Conservation (phyloP, 179 eudicot species). For the Drosera spatulata region DNA sequence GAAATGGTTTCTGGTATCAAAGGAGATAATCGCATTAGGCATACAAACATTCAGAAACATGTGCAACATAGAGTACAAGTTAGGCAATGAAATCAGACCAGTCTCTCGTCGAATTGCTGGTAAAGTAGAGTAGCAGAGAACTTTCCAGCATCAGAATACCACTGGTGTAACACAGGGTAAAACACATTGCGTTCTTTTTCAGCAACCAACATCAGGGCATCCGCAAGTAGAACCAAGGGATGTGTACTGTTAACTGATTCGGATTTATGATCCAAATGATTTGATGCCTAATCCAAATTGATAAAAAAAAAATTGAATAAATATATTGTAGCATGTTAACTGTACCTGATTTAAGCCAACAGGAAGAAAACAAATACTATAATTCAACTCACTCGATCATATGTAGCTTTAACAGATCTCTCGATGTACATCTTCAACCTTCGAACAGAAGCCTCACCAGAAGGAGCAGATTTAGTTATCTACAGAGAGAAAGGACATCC, state of each 20-base stretch:
- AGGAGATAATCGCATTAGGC: constrained; percentile 1
- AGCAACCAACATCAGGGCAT: constrained; percentile 43
- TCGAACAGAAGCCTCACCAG: constrained; percentile 18
- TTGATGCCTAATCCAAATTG: constrained; percentile 26
- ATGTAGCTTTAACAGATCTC: constrained; percentile 61
- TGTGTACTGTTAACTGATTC: constrained; percentile 25
- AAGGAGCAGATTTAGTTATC: constrained; percentile 31
- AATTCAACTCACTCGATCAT: constrained; percentile 42
- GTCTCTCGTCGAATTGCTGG: constrained; percentile 51
- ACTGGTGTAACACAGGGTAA: constrained; percentile 44
- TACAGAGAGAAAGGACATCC: constrained; percentile 19
- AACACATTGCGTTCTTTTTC: constrained; percentile 46
- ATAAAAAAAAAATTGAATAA: too few species aligned
- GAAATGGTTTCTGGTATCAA: constrained; percentile 47
- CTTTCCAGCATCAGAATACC: constrained; percentile 75
- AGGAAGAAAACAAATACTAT: background rate
- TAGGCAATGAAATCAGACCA: constrained; percentile 34
- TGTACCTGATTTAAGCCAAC: background rate
- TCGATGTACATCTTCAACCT: constrained; percentile 41
- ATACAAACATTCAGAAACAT: constrained; percentile 3
- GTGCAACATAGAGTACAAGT: constrained; percentile 1
- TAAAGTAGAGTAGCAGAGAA: constrained; percentile 53
- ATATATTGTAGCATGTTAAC: constrained; percentile 1
- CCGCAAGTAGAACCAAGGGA: constrained; percentile 66
- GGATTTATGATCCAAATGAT: constrained; percentile 34